phyloP scores from a whole-genome alignment of 148 eudicot species.

The Fallopia convolvulus region DNA sequence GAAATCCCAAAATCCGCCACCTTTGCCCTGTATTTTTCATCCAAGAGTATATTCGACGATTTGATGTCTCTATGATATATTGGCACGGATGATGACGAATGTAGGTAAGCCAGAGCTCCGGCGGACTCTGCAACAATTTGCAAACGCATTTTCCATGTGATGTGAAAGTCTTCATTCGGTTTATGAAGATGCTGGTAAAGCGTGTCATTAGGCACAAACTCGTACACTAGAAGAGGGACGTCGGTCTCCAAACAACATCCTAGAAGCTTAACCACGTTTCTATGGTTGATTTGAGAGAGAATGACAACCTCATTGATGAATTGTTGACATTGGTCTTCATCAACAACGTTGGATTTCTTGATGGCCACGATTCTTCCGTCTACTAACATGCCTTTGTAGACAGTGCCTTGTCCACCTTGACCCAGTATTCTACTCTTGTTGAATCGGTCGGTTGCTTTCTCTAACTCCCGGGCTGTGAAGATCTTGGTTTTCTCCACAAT shows the following conservation, averaged over 20 bases:
- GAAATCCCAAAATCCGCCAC: not conserved
- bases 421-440: not conserved
- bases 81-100: not conserved
- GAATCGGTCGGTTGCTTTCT: not conserved
- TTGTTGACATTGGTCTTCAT: not conserved
- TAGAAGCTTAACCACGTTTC: not conserved
- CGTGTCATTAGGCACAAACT: not conserved
- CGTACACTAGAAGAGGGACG: not conserved
- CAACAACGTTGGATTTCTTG: not conserved
- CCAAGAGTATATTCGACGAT: not conserved
- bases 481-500: not conserved
- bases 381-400: not conserved
- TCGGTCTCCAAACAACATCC: slow-evolving; percentile 1
- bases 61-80: not conserved
- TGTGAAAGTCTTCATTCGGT: not conserved
- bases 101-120: not conserved
- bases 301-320: slow-evolving; percentile 1
- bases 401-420: not conserved
- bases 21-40: not conserved
- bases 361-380: not conserved
- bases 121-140: not conserved
- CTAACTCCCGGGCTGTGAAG: not conserved
- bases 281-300: not conserved
- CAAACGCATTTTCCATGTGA: not conserved
- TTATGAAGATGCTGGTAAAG: not conserved